Base-by-base conservation (phyloP, 2,329 filamentous ascomycete species). In the Cryphonectria japonica region DNA sequence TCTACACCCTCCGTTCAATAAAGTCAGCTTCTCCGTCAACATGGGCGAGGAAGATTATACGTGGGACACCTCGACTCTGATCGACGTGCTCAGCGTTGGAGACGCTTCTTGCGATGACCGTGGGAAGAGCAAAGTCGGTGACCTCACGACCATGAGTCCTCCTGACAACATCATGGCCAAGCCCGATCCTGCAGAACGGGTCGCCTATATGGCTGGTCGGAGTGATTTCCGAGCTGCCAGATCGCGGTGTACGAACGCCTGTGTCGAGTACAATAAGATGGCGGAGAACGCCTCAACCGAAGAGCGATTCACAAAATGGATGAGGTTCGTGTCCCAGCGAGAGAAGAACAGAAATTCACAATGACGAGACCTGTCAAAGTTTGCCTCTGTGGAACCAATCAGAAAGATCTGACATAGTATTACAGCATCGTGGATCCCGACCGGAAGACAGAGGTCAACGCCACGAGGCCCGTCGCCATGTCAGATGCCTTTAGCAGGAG, bases 171-270 rank as follows among this genome's bases (percentile, higher is more conserved):
- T 46, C 37, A 54, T 66, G 63, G 37, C 6, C 26, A 66, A 66
- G 26, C 63, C 63, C 43, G 39, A 66, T 29, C 63, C 63, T 22
- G 59, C 70, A 14, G 66, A 66, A n/a, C 67, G 70, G 0, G 67
- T 73, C 26, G 72, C 76, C 54, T 79, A 78, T 70, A 77, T 77
- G 39, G 77, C 77, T 13, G 77, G 78, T 26, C 77, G 78, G 68
- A 69, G 75, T 34, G 77, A 78, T 72, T 79, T 79, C 50, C 78
- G 78, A 8, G 75, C 73, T 2, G 76, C 74, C 19, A 72, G 78
- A 13, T 74, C 76, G 59, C 73, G 74, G 5, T 78, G 77, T 59
- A 74, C 76, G 13, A 70, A 72, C n/a, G 78, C 78, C 32, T 79
- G 77, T 57, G 75, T 76, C 19, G 74, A 72, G 19, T 79, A 78